These are phyloP conservation scores for Botrytis porri DNA, from an alignment of 2,329 filamentous ascomycete species.

Conservation along the genomic window DNA sequence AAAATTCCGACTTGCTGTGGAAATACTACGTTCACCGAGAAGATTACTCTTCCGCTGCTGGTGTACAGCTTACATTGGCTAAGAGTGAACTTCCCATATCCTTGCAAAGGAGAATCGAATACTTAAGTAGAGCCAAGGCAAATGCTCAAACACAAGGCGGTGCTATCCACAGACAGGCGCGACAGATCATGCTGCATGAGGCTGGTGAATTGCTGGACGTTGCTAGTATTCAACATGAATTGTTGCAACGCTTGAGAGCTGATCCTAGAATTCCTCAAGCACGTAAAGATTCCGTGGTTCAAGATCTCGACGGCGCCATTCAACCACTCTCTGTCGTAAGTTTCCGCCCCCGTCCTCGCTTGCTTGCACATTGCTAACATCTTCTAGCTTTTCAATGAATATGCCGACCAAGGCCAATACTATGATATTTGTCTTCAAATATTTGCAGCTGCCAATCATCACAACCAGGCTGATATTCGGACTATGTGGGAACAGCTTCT, in stretches of 20 bases:
- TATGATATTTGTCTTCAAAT: conserved; percentile 92
- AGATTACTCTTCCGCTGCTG: conserved; percentile 81
- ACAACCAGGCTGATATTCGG: conserved; percentile 79
- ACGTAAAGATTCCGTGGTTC: conserved; percentile 61
- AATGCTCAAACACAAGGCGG: conserved; percentile 83
- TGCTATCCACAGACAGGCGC: conserved; percentile 72
- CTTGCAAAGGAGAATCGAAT: conserved; percentile 83
- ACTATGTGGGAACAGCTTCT: conserved; percentile 84
- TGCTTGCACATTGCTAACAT: conserved; percentile 19
- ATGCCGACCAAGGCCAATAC: conserved; percentile 87
- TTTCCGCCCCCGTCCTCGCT: conserved; percentile 25
- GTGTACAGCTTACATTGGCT: conserved; percentile 80
- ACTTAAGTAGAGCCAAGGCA: conserved; percentile 85
- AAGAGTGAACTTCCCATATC: conserved; percentile 75
- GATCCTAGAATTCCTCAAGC: conserved; percentile 68
- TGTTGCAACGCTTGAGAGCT: conserved; percentile 71
- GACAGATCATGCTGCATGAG: conserved; percentile 81
- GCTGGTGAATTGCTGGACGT: conserved; percentile 86
- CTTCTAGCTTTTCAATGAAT: conserved; percentile 80
- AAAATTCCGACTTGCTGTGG: conserved; percentile 88
- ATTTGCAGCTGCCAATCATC: conserved; percentile 87
- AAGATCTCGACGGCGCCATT: conserved; percentile 73
- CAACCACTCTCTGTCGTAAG: conserved; percentile 72
- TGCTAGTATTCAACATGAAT: conserved; percentile 90
- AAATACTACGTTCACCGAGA: conserved; percentile 84